phyloP scores from a whole-genome alignment of 2,329 filamentous ascomycete species.

The Hypoxylon sp. region DNA sequence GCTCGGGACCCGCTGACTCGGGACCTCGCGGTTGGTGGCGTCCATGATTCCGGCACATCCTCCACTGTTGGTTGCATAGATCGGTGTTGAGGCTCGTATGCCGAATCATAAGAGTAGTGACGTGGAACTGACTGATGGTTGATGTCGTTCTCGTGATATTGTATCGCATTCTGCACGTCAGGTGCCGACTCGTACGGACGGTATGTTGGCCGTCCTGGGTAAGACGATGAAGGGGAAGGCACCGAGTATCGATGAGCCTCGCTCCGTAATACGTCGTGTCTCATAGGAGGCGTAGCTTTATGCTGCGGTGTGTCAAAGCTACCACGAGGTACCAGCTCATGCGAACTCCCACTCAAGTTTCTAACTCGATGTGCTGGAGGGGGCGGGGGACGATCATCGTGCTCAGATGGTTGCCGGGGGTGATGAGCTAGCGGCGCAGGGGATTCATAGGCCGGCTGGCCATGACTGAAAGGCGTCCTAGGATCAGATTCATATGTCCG shows the following conservation, averaged over 20 bases:
- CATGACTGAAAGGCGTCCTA: slow-evolving; percentile 44
- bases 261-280: slow-evolving; percentile 70
- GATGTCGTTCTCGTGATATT: slow-evolving; percentile 55
- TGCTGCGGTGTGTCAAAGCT: slow-evolving; percentile 60
- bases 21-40: slow-evolving; percentile 50
- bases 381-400: slow-evolving; percentile 66
- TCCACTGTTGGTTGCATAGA: slow-evolving; percentile 75
- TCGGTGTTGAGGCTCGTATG: slow-evolving; percentile 62
- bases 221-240: slow-evolving; percentile 58
- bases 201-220: slow-evolving; percentile 69
- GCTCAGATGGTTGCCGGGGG: slow-evolving; percentile 57
- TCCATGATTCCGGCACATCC: slow-evolving; percentile 71
- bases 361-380: slow-evolving; percentile 69
- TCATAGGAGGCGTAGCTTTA: slow-evolving; percentile 65
- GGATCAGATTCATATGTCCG: slow-evolving; percentile 51
- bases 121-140: slow-evolving; percentile 58
- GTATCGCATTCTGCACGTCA: slow-evolving; percentile 53
- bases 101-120: slow-evolving; percentile 67
- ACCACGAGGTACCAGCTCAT: slow-evolving; percentile 60
- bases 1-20: slow-evolving; percentile 48
- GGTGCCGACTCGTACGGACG: slow-evolving; percentile 66
- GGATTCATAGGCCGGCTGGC: slow-evolving; percentile 43
- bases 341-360: slow-evolving; percentile 61
- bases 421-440: slow-evolving; percentile 44
- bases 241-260: slow-evolving; percentile 70